Evolutionary conservation across 495 filamentous ascomycete genomes (phyloP).

Genomic region (Aspergillus olivimuriae): DNA sequence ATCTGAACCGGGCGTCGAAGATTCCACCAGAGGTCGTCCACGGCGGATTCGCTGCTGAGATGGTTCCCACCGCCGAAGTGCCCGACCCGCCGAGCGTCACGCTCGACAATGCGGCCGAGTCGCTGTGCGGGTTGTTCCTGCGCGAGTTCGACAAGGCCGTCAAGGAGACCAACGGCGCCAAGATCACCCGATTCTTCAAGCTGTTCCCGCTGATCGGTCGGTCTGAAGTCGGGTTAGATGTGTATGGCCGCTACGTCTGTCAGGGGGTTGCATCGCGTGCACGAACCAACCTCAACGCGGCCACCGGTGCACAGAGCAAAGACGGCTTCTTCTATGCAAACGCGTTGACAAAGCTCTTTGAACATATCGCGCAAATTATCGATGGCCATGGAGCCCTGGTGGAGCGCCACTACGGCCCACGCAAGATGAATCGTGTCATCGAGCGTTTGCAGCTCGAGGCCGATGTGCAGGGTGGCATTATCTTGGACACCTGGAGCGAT

Average conservation of each 20-base stretch:
- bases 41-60: constrained; percentile 83
- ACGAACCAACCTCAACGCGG: constrained; percentile 66
- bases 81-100: constrained; percentile 87
- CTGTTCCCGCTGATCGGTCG: constrained; percentile 91
- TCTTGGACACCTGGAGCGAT: constrained; percentile 91
- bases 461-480: constrained; percentile 94
- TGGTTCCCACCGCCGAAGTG: constrained; percentile 92
- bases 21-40: constrained; percentile 73
- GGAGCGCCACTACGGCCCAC: constrained; percentile 83
- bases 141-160: constrained; percentile 93
- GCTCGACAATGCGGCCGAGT: constrained; percentile 78
- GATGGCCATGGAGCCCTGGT: constrained; percentile 85
- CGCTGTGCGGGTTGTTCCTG: constrained; percentile 80
- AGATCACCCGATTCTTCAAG: constrained; percentile 95
- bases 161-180: constrained; percentile 72
- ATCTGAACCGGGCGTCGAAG: constrained; percentile 72
- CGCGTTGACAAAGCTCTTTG: constrained; percentile 84
- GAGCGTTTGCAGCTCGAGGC: constrained; percentile 89
- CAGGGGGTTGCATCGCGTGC: constrained; percentile 82
- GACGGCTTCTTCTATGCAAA: constrained; percentile 89
- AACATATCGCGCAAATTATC: constrained; percentile 94
- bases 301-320: constrained; percentile 51
- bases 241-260: constrained; percentile 93
- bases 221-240: constrained; percentile 82
- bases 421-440: constrained; percentile 94